phyloP scores from a whole-genome alignment of 179 eudicot species.

The Dionaea muscipula region DNA sequence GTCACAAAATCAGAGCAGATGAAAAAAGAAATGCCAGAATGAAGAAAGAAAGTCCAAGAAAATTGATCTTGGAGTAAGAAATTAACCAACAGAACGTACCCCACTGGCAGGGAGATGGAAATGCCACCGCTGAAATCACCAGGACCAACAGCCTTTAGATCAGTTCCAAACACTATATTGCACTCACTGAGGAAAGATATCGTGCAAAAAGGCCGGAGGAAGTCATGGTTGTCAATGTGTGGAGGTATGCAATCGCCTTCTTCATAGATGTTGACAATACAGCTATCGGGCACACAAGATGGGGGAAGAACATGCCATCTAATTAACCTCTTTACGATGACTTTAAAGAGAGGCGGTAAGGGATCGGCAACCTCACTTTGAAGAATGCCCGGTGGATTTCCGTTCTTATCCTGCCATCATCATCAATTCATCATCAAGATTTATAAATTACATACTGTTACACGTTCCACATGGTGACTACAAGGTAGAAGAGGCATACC shows the following conservation, averaged over 20 bases:
- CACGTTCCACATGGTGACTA: neutral
- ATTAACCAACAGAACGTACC: constrained; percentile 27
- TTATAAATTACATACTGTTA: neutral
- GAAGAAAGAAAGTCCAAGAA: neutral
- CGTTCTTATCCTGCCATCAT: constrained; percentile 60
- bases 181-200: constrained; percentile 89
- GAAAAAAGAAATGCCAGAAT: neutral
- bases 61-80: neutral
- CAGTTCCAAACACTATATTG: constrained; percentile 63
- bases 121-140: constrained; percentile 58
- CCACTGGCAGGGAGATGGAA: constrained; percentile 65
- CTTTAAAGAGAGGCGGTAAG: constrained; percentile 58
- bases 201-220: constrained; percentile 80
- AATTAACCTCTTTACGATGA: constrained; percentile 65
- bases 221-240: constrained; percentile 86
- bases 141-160: constrained; percentile 49
- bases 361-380: constrained; percentile 55
- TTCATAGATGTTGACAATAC: constrained; percentile 79
- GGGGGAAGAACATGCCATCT: constrained; percentile 83
- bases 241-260: constrained; percentile 94
- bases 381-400: constrained; percentile 77
- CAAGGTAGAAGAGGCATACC: neutral
- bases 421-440: neutral
- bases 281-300: constrained; percentile 72
- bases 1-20: neutral